phyloP scores from a whole-genome alignment of 768 basidiomycete genomes.

The Russula foetens region DNA sequence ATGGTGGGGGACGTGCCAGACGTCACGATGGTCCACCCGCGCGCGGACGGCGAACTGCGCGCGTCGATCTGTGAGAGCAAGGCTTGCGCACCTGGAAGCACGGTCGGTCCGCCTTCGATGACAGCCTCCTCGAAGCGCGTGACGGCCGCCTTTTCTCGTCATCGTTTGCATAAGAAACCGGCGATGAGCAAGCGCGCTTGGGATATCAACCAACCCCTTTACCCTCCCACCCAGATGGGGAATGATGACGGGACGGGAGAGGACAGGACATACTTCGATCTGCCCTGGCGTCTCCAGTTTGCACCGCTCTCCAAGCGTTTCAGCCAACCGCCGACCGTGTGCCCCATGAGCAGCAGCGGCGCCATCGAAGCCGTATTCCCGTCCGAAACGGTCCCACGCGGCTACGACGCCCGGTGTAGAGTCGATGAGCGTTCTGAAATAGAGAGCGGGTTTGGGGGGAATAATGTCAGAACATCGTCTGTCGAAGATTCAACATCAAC shows the following conservation, averaged over 20 bases:
- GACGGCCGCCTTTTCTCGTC: conserved; percentile 41
- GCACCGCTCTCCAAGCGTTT: conserved; percentile 68
- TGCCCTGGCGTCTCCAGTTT: conserved; percentile 46
- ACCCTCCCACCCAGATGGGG: neutral
- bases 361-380: conserved; percentile 48
- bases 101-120: conserved; percentile 49
- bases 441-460: neutral
- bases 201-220: neutral
- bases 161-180: neutral
- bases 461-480: neutral
- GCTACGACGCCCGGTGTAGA: conserved; percentile 77
- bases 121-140: conserved; percentile 75
- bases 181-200: neutral
- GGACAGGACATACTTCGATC: conserved; percentile 40
- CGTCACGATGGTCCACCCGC: conserved; percentile 79
- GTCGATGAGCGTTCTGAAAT: conserved; percentile 60
- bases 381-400: conserved; percentile 67
- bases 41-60: conserved; percentile 22
- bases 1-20: conserved; percentile 59
- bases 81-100: conserved; percentile 55
- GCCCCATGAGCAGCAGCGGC: conserved; percentile 45
- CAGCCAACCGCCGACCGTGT: conserved; percentile 70
- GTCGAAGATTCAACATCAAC: neutral
- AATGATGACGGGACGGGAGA: neutral
- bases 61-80: conserved; percentile 34